Conservation (phyloP, 106 monocot genomes). For the Acorus gramineus region DNA sequence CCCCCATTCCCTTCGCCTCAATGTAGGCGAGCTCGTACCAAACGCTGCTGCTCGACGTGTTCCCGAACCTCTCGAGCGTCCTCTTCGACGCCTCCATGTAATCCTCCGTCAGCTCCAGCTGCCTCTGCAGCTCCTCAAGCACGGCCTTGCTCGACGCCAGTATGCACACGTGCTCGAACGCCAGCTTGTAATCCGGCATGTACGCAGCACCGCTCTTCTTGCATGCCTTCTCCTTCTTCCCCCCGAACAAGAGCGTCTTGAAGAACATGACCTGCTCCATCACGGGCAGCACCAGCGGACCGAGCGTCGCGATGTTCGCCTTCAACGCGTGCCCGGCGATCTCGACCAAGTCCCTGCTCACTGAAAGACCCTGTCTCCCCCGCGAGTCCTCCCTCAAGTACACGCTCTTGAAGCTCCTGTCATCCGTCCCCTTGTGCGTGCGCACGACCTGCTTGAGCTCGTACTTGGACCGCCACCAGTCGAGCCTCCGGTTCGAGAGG, state of each 20-base stretch:
- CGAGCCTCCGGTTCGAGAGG: constrained; percentile 51
- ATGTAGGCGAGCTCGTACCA: constrained; percentile 21
- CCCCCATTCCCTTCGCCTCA: constrained; percentile 7
- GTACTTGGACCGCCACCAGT: constrained; percentile 61
- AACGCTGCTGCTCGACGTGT: constrained; percentile 19
- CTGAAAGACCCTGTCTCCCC: constrained; percentile 36
- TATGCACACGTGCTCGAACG: constrained; percentile 12
- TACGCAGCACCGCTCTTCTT: neutral
- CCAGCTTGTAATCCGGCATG: neutral
- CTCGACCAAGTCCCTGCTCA: constrained; percentile 51
- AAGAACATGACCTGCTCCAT: too few species aligned
- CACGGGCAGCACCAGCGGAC: neutral
- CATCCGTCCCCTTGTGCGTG: constrained; percentile 69
- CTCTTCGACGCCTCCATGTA: constrained; percentile 14
- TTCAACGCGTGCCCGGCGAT: constrained; percentile 51
- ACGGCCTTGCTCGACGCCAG: constrained; percentile 8
- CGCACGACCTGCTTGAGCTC: constrained; percentile 63
- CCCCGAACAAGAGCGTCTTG: neutral
- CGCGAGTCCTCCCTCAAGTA: constrained; percentile 51
- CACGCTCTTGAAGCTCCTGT: constrained; percentile 51
- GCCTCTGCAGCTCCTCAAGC: constrained; percentile 11
- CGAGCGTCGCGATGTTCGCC: constrained; percentile 61
- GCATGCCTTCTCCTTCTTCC: neutral
- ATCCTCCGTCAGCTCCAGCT: constrained; percentile 10
- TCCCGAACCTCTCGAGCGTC: constrained; percentile 14